A percentile compares a stretch with the other conserved stretches of the same genome.
These are phyloP conservation scores for Globisporangium heterothallicum DNA, from an alignment of 352 stramenopile genomes.

Conservation along the genomic window DNA sequence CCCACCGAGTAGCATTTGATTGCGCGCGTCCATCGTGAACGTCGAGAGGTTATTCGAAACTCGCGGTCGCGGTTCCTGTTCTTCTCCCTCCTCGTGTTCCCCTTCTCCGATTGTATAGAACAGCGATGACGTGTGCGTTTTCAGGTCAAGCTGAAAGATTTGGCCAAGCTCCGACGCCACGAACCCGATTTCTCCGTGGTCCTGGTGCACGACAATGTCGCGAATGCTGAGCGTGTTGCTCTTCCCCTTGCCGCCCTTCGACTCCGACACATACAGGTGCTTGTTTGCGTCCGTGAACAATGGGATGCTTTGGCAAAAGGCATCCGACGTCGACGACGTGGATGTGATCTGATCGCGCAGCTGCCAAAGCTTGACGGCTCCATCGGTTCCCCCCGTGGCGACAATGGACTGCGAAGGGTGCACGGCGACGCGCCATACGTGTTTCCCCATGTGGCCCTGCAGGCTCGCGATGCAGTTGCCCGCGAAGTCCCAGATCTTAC, in stretches of 20 bases:
- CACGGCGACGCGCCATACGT: constrained; percentile 74
- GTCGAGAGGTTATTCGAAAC: constrained; percentile 31
- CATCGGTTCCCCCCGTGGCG: constrained; percentile 73
- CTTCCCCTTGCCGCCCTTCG: constrained; percentile 25
- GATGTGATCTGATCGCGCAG: constrained; percentile 49
- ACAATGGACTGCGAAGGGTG: constrained; percentile 39
- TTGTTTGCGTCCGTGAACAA: constrained; percentile 6
- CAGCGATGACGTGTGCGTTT: constrained; percentile 20
- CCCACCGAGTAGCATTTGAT: constrained; percentile 44
- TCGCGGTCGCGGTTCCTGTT: neutral
- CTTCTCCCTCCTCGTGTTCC: neutral
- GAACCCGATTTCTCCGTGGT: constrained; percentile 30
- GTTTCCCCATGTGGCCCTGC: constrained; percentile 64
- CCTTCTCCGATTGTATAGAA: constrained; percentile 21
- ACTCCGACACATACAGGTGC: neutral
- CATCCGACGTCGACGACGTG: constrained; percentile 14
- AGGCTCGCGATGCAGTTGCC: constrained; percentile 69
- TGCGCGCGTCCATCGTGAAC: constrained; percentile 29
- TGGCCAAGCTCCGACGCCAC: constrained; percentile 60
- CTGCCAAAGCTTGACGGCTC: constrained; percentile 78
- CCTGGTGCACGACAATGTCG: constrained; percentile 37
- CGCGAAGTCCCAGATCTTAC: constrained; percentile 59
- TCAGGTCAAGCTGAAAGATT: constrained; percentile 43
- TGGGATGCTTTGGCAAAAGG: constrained; percentile 14
- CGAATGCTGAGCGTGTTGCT: constrained; percentile 29